Base-by-base conservation (phyloP, 106 monocot genomes). In the Dioscorea alata region DNA sequence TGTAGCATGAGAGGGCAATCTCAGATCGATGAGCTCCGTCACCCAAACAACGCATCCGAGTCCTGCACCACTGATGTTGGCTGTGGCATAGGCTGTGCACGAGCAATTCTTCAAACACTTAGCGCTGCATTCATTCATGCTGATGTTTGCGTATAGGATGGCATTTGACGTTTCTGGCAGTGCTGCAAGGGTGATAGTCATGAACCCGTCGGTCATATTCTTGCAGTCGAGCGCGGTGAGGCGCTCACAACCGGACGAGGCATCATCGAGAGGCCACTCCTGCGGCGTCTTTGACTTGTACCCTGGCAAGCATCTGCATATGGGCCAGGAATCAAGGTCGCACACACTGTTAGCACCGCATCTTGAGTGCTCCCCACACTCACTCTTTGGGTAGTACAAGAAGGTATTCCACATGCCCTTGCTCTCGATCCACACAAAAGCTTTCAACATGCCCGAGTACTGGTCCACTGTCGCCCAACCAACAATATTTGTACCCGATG, bases 131-230 rank as follows among this genome's bases (percentile, higher is more conserved):
- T 50, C 59, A 17, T 59, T 59, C 16, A 75, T 56, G 12, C 59
- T 49, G 49, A 60, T 59, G 12, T 9, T 57, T 71, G 3, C 6
- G 66, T 69, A 57, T 21, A 71, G 65, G 52, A 13, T 64, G 53
- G 70, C 32, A 3, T 15, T 59, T 13, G 50, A 12, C n/a, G 78
- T 69, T 35, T 82, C 75, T 13, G 77, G 79, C 65, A 84, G 48
- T 52, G 74, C 59, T 70, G 60, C 68, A 12, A 33, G 33, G 13
- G 25, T 23, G 49, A 84, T 56, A 61, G 13, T 35, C 54, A 59
- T 6, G 56, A 84, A 88, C 23, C 76, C 81, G 18, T 84, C 73
- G 12, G 73, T 69, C n/a, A 65, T 61, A n/a, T 65, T 71, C 17
- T 6, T 23, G 64, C 85, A 85, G 57, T 73, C 76, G 61, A 86